These are phyloP conservation scores for Dryas alaskensis DNA, from an alignment of 306 rosid genomes.

Conservation along the genomic window DNA sequence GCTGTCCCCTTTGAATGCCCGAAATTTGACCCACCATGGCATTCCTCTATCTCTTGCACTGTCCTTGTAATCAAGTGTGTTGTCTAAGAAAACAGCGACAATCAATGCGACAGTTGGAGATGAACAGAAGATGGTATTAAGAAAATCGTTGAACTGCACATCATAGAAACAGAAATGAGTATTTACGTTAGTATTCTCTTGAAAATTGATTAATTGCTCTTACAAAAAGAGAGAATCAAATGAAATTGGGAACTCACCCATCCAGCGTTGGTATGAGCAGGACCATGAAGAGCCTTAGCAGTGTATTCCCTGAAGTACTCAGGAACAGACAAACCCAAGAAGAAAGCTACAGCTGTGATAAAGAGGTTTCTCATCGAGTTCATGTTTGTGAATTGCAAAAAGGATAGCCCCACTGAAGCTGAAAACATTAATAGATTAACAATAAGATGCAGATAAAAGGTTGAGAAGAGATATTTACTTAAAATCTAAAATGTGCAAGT, in stretches of 20 bases:
- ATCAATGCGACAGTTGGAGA: conserved; percentile 79
- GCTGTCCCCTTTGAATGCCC: conserved; percentile 83
- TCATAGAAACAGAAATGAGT: background rate
- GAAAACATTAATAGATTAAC: conserved; percentile 21
- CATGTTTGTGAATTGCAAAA: conserved; percentile 99
- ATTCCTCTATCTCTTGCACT: conserved; percentile 92
- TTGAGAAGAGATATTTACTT: background rate
- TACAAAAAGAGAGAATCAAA: too few relatives aligned
- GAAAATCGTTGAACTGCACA: conserved; percentile 91
- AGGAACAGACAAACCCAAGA: conserved; percentile 87
- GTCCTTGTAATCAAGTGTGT: conserved; percentile 85
- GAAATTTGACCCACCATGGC: conserved; percentile 98
- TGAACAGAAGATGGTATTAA: conserved; percentile 91
- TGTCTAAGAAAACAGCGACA: conserved; percentile 87
- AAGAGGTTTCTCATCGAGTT: conserved; percentile 96
- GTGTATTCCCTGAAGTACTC: conserved; percentile 87
- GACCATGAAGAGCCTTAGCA: conserved; percentile 83
- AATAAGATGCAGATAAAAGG: conserved; percentile 16
- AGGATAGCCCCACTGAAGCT: conserved; percentile 98
- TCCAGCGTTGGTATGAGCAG: conserved; percentile 85
- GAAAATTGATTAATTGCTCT: too few relatives aligned
- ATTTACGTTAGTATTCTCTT: background rate
- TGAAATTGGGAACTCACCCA: conserved; percentile 64
- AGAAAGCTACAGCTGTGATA: conserved; percentile 77
- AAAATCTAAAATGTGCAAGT: background rate